Conservation (phyloP, 768 basidiomycete genomes). For the Pleurotus pulmonarius region DNA sequence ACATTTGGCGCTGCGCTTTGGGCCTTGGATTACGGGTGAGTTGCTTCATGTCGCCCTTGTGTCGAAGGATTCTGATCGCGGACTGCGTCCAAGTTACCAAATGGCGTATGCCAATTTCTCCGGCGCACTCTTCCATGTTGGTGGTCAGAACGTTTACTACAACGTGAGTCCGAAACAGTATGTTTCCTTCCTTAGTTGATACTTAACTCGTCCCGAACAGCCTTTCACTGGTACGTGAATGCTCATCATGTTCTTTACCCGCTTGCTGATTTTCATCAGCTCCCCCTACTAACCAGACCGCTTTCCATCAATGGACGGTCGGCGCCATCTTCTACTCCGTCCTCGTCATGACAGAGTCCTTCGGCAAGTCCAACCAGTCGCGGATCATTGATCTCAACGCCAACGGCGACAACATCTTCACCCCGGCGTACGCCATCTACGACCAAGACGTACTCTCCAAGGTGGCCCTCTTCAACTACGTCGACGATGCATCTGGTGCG, state of each 20-base stretch:
- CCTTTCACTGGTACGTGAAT: conserved; percentile 50
- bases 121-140: conserved; percentile 49
- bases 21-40: conserved; percentile 50
- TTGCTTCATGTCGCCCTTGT: not conserved
- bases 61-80: not conserved
- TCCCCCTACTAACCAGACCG: conserved; percentile 54
- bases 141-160: conserved; percentile 62
- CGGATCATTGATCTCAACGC: conserved; percentile 63
- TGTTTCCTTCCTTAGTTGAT: conserved; percentile 19
- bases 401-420: conserved; percentile 47
- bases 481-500: conserved; percentile 55
- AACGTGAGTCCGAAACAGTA: conserved; percentile 37
- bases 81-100: conserved; percentile 29
- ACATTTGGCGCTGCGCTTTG: conserved; percentile 63
- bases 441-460: conserved; percentile 60
- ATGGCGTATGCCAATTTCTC: conserved; percentile 54
- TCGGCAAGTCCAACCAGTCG: conserved; percentile 57
- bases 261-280: conserved; percentile 25
- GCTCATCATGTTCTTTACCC: not conserved
- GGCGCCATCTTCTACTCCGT: conserved; percentile 76
- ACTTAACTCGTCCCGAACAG: conserved; percentile 47
- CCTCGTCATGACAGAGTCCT: conserved; percentile 63
- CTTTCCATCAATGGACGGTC: conserved; percentile 68
- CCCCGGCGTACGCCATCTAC: conserved; percentile 72
- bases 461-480: conserved; percentile 70